These are phyloP conservation scores for Vaccinium corymbosum DNA, from an alignment of 148 eudicot species.

Conservation along the genomic window DNA sequence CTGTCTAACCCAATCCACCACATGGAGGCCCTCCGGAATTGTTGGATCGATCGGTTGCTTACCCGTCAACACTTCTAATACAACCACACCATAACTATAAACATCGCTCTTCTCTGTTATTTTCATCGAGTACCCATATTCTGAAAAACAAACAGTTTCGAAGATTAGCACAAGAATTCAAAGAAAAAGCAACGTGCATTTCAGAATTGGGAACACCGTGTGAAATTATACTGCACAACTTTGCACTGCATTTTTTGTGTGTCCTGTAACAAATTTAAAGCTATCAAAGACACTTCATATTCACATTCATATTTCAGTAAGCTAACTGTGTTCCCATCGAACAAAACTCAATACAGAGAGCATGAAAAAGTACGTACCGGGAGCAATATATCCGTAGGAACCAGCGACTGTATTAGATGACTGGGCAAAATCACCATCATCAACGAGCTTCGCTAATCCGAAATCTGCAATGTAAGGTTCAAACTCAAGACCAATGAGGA, in stretches of 20 bases:
- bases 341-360: no score
- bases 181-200: no score
- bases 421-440: conserved; percentile 39
- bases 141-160: conserved; percentile 24
- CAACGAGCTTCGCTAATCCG: conserved; percentile 80
- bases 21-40: conserved; percentile 67
- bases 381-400: conserved; percentile 90
- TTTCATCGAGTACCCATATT: conserved; percentile 79
- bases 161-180: conserved; percentile 7
- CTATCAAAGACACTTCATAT: background rate
- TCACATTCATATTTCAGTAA: background rate
- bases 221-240: no score
- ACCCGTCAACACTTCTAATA: conserved; percentile 75
- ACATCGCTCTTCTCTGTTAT: conserved; percentile 93
- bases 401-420: conserved; percentile 63
- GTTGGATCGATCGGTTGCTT: conserved; percentile 93
- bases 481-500: conserved; percentile 82
- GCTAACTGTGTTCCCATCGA: no score
- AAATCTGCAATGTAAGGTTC: conserved; percentile 93
- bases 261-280: background rate
- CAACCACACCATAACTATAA: conserved; percentile 82
- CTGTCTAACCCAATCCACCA: conserved; percentile 75
- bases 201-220: no score
- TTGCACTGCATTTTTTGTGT: no score
- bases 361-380: conserved; percentile 40